These are phyloP conservation scores for Tanacetum coccineum DNA, from an alignment of 129 eudicot genomes.

Conservation along the genomic window DNA sequence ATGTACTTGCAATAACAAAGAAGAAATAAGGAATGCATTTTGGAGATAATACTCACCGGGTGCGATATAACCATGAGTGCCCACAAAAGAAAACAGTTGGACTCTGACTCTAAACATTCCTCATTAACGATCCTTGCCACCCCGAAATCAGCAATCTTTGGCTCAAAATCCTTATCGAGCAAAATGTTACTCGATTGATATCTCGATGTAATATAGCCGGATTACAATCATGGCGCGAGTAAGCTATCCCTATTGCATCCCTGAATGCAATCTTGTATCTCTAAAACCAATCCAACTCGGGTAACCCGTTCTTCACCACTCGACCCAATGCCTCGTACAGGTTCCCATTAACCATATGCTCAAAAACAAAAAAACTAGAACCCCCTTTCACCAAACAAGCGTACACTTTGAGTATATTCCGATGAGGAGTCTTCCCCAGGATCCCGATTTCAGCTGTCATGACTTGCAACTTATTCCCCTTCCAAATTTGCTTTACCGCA, in stretches of 20 bases:
- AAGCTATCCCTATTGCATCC: constrained; percentile 88
- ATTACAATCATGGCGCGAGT: constrained; percentile 90
- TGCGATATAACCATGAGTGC: constrained; percentile 96
- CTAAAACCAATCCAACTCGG: constrained; percentile 69
- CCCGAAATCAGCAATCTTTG: too few relatives aligned
- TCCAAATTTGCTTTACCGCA: constrained; percentile 82
- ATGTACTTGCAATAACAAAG: background rate
- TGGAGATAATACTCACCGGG: constrained; percentile 54
- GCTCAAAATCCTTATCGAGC: too few relatives aligned
- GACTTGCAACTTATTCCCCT: constrained; percentile 43
- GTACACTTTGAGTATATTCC: constrained; percentile 76
- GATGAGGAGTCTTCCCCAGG: constrained; percentile 73
- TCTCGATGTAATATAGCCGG: too few relatives aligned
- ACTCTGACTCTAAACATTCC: constrained; percentile 46
- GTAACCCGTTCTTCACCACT: constrained; percentile 50
- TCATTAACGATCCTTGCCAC: too few relatives aligned
- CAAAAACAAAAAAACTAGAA: constrained; percentile 71
- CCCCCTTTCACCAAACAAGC: constrained; percentile 66
- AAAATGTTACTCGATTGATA: too few relatives aligned
- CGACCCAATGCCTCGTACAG: constrained; percentile 57
- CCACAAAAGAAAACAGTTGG: constrained; percentile 67
- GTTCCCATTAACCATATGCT: constrained; percentile 85
- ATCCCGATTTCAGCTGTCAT: constrained; percentile 72
- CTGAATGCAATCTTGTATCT: constrained; percentile 76
- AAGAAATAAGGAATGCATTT: background rate